Percentiles rank a stretch among this genome's conserved stretches.
phyloP scores from a whole-genome alignment of 306 rosid species.

The Castanospermum australe region DNA sequence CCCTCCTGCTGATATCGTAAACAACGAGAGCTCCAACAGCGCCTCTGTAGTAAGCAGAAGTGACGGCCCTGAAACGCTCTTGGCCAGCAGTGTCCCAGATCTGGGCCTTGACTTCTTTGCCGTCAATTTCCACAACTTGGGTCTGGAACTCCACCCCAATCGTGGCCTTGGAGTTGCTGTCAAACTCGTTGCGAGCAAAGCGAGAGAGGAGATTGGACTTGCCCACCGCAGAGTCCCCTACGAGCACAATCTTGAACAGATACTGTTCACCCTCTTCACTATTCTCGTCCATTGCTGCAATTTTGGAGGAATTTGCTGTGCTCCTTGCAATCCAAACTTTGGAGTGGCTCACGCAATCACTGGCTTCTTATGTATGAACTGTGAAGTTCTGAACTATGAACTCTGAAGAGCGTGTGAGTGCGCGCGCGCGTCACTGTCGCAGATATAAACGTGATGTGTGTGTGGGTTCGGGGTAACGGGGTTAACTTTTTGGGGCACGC shows the following conservation, averaged over 20 bases:
- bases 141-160: constrained; percentile 94
- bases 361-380: too few relatives aligned
- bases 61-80: constrained; percentile 87
- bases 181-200: constrained; percentile 86
- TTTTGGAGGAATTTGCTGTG: too few relatives aligned
- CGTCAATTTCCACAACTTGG: constrained; percentile 76
- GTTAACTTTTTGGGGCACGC: background rate
- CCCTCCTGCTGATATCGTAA: constrained; percentile 66
- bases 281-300: constrained; percentile 40
- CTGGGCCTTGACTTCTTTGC: constrained; percentile 85
- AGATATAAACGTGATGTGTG: too few relatives aligned
- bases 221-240: constrained; percentile 94
- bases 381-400: too few relatives aligned
- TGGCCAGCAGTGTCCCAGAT: constrained; percentile 99
- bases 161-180: constrained; percentile 74
- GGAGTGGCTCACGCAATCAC: too few relatives aligned
- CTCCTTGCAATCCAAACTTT: too few relatives aligned
- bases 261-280: constrained; percentile 63
- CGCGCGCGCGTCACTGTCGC: too few relatives aligned
- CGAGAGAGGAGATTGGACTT: constrained; percentile 82
- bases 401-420: too few relatives aligned
- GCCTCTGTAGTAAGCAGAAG: constrained; percentile 96
- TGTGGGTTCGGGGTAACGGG: too few relatives aligned
- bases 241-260: constrained; percentile 80
- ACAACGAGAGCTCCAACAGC: constrained; percentile 85